Base-by-base conservation (phyloP, 2,329 filamentous ascomycete species). In the Aspergillus sp. region DNA sequence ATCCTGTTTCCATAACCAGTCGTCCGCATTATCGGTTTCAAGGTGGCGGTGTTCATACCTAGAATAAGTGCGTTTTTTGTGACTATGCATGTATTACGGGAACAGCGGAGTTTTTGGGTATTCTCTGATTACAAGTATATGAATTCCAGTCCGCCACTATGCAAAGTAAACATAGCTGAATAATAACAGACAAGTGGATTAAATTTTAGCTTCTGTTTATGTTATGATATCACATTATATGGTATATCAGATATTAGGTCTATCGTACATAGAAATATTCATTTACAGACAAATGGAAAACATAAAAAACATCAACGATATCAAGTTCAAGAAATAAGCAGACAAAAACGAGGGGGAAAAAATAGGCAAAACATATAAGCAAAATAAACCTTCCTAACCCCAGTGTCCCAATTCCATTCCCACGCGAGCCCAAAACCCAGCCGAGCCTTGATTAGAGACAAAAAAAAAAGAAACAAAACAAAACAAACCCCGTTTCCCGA, bases 401-500 rank as follows among this genome's bases (percentile, higher is more conserved):
- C 61, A 61, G 52, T 62, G 61, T 58, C 63, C 60, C 48, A 48
- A 52, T 37, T n/a, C 35, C 15, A 37, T n/a, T 37, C 35, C 35
- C 15, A 37, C 6, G 12, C 35, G 35, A 37, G 35, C 35, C 57
- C 53, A 57, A 41, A 37, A 39, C 43, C 41, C 19, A 54, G 61
- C 63, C 64, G 56, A 66, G 62, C 61, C 63, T 57, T 60, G 53
- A 63, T 25, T 17, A 17, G 27, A 46, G 44, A 46, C 48, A 51
- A 52, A 41, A 8, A 41, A 8, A 43, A 37, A 37, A 37, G 39
- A 41, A 52, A 11, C 25, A 55, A 46, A 31, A 46, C 48, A 41
- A 52, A 41, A 33, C 9, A 48, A 62, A 56, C 63, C 57, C 57
- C 43, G 52, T 66, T 62, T 62, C 56, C 62, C 65, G 19, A 66